phyloP scores from a whole-genome alignment of 1,284 basidiomycete genomes.

The Meira nashicola region DNA sequence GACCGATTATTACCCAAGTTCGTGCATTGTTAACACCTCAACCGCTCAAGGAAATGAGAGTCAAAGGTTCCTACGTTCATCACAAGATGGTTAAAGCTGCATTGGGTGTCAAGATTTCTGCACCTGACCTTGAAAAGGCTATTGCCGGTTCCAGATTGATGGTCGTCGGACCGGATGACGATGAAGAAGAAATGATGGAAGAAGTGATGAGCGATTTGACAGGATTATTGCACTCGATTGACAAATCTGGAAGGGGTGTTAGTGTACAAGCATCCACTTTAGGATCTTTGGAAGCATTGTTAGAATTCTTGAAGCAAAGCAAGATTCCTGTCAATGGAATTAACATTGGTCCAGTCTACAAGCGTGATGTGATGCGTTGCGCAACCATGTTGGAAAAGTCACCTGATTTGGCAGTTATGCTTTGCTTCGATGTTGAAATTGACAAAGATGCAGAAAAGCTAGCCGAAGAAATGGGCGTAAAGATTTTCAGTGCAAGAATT shows the following conservation, averaged over 20 bases:
- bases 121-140: constrained; percentile 96
- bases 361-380: constrained; percentile 87
- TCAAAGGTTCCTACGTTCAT: constrained; percentile 97
- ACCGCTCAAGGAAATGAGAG: constrained; percentile 87
- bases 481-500: constrained; percentile 93
- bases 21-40: constrained; percentile 93
- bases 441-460: constrained; percentile 87
- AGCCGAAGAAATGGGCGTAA: constrained; percentile 89
- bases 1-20: constrained; percentile 92
- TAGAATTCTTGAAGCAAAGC: constrained; percentile 90
- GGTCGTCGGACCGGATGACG: constrained; percentile 86
- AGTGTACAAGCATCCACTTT: constrained; percentile 97
- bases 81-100: constrained; percentile 98
- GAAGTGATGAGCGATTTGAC: constrained; percentile 97
- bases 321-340: constrained; percentile 86
- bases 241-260: constrained; percentile 90
- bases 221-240: constrained; percentile 80
- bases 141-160: constrained; percentile 93
- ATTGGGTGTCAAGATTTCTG: constrained; percentile 91
- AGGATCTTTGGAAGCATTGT: constrained; percentile 90
- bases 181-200: constrained; percentile 88
- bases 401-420: constrained; percentile 79
- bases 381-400: constrained; percentile 94
- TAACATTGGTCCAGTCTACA: constrained; percentile 96
- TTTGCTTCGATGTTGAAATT: constrained; percentile 88